phyloP scores from a whole-genome alignment of 352 stramenopile species.

The Halophytophthora polymorphica region DNA sequence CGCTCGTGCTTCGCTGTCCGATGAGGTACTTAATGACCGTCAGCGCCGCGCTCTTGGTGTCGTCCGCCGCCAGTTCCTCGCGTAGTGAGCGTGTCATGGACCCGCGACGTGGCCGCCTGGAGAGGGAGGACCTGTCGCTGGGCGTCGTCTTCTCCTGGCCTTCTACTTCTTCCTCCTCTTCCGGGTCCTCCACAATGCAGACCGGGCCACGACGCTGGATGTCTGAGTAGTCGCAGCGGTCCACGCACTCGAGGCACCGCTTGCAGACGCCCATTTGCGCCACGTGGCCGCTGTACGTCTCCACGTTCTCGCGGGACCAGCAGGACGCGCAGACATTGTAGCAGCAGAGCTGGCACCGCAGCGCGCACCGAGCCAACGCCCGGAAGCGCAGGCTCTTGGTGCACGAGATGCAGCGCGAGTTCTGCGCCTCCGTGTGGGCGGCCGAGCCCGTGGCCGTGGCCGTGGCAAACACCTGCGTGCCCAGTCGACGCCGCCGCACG shows the following conservation, averaged over 20 bases:
- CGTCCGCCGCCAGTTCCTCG: slow-evolving; percentile 17
- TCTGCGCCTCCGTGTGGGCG: slow-evolving; percentile 16
- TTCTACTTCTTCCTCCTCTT: neutral
- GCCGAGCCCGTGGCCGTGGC: slow-evolving; percentile 2
- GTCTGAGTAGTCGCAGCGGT: slow-evolving; percentile 37
- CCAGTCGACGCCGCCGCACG: slow-evolving; percentile 34
- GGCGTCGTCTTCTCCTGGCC: neutral
- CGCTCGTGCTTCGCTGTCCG: neutral
- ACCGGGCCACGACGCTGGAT: slow-evolving; percentile 19
- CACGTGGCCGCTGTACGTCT: slow-evolving; percentile 36
- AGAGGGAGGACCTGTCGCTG: neutral
- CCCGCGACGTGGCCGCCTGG: neutral
- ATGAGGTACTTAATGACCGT: slow-evolving; percentile 39
- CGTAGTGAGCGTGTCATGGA: slow-evolving; percentile 20
- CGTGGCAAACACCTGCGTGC: slow-evolving; percentile 26
- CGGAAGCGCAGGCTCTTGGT: slow-evolving; percentile 38
- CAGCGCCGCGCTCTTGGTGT: slow-evolving; percentile 27
- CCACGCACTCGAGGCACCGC: slow-evolving; percentile 42
- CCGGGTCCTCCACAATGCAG: slow-evolving; percentile 25
- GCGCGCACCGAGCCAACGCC: slow-evolving; percentile 15
- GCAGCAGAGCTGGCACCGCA: slow-evolving; percentile 39
- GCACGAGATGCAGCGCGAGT: slow-evolving; percentile 41
- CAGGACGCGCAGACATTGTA: slow-evolving; percentile 48
- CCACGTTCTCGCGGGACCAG: slow-evolving; percentile 35
- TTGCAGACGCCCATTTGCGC: slow-evolving; percentile 31